A percentile compares a stretch with the other conserved stretches of the same genome.
Evolutionary conservation across 2,329 filamentous ascomycete genomes (phyloP).

Genomic region (Aurifilum marmelostoma): DNA sequence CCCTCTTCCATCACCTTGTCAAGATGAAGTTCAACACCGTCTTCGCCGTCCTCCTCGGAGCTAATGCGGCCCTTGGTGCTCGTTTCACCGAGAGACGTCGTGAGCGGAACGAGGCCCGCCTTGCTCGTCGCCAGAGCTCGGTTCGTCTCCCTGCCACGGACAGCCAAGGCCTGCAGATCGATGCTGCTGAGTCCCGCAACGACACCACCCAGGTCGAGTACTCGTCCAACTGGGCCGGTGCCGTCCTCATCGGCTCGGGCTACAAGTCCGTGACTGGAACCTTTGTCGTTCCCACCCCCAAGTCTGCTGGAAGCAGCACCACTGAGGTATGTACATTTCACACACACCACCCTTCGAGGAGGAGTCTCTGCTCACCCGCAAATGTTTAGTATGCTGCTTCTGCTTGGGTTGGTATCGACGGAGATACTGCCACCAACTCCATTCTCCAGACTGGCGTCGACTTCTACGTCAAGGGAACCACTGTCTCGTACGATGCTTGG

Average conservation of each 20-base stretch:
- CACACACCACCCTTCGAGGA: background rate
- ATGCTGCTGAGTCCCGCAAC: constrained; percentile 14
- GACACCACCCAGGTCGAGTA: constrained; percentile 24
- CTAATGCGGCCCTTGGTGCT: constrained; percentile 21
- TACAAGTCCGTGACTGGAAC: constrained; percentile 56
- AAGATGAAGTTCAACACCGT: constrained; percentile 25
- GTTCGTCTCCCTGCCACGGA: constrained; percentile 25
- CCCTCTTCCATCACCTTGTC: background rate
- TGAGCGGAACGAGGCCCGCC: constrained; percentile 24
- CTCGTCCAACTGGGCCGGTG: constrained; percentile 59
- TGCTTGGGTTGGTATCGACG: constrained; percentile 65
- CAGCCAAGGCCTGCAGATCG: constrained; percentile 16
- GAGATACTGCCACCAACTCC: constrained; percentile 56
- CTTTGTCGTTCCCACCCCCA: constrained; percentile 56
- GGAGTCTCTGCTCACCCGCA: background rate
- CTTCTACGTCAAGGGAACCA: constrained; percentile 48
- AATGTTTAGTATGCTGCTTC: constrained; percentile 48
- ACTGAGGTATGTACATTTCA: constrained; percentile 28
- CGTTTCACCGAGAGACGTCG: constrained; percentile 26
- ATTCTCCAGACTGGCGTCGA: constrained; percentile 63
- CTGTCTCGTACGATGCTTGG: constrained; percentile 57
- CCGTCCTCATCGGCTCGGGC: constrained; percentile 54
- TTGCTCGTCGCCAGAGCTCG: constrained; percentile 7
- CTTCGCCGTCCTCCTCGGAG: constrained; percentile 15
- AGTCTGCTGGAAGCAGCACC: constrained; percentile 41